phyloP scores from a whole-genome alignment of 2,329 filamentous ascomycete genomes.

The Pestalotiopsis sp. region DNA sequence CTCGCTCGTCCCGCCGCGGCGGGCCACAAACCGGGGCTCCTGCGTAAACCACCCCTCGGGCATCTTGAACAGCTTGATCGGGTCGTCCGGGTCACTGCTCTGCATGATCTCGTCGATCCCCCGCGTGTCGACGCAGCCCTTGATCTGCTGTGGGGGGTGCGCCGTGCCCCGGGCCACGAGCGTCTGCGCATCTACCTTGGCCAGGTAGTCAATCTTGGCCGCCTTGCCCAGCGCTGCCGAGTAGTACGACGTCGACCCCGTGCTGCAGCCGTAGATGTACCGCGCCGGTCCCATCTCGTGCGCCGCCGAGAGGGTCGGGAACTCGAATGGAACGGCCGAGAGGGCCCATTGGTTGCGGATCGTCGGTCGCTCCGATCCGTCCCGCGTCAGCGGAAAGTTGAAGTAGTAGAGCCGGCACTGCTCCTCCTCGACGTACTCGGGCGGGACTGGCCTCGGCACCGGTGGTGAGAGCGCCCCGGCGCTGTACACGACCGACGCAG shows the following conservation, averaged over 20 bases:
- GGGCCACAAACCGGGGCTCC: constrained; percentile 66
- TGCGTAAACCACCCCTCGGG: constrained; percentile 65
- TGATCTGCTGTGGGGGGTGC: constrained; percentile 48
- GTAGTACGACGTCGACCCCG: constrained; percentile 53
- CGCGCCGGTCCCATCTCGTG: constrained; percentile 57
- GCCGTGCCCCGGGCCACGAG: constrained; percentile 56
- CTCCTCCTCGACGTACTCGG: constrained; percentile 54
- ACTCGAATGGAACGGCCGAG: constrained; percentile 67
- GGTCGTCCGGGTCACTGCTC: constrained; percentile 46
- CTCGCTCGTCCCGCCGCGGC: constrained; percentile 43
- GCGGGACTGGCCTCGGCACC: constrained; percentile 34
- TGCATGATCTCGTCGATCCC: constrained; percentile 53
- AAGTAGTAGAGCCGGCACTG: constrained; percentile 74
- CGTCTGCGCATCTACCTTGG: constrained; percentile 58
- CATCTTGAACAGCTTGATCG: constrained; percentile 63
- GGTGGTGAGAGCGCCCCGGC: constrained; percentile 64
- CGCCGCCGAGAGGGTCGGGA: constrained; percentile 59
- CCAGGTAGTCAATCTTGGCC: constrained; percentile 66
- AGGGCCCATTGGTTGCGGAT: constrained; percentile 68
- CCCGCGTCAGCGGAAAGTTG: constrained; percentile 50
- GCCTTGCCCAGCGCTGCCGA: constrained; percentile 63
- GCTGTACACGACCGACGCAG: constrained; percentile 64
- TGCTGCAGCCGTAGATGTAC: constrained; percentile 70
- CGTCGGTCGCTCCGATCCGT: constrained; percentile 21
- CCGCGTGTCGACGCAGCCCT: constrained; percentile 63